Conservation (phyloP, 306 rosid genomes). For the Arachis hypogaea region DNA sequence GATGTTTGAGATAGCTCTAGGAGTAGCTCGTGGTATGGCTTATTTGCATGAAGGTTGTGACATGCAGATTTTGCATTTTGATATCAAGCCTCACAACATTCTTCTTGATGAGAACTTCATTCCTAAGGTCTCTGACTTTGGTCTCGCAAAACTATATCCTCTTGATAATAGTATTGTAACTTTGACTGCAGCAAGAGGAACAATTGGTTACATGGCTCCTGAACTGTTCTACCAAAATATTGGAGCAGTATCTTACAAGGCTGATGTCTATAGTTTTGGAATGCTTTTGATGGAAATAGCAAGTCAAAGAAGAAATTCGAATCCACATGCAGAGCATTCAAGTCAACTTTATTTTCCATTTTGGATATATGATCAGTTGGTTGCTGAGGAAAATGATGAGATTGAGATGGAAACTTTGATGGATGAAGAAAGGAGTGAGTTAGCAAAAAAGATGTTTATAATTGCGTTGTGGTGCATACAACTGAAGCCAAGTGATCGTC, state of each 20-base stretch:
- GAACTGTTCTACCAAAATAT: not conserved
- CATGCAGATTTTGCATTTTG: not conserved
- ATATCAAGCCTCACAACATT: not conserved
- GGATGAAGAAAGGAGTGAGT: not conserved
- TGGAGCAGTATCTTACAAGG: not conserved
- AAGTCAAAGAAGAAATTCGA: not conserved
- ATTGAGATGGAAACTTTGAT: not conserved
- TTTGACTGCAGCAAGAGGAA: not conserved
- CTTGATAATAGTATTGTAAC: not conserved
- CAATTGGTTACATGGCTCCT: not conserved
- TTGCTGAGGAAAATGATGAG: not conserved
- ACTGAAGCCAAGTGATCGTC: conserved; percentile 27
- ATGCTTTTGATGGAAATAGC: not conserved
- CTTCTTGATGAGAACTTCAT: not conserved
- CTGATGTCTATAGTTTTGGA: not conserved
- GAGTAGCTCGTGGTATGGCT: conserved; percentile 37
- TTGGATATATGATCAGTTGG: conserved; percentile 25
- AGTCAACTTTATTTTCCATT: conserved; percentile 23
- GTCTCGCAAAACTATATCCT: not conserved
- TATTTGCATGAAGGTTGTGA: conserved; percentile 26
- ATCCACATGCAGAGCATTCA: conserved; percentile 1
- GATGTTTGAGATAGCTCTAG: conserved; percentile 36
- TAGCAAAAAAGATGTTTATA: conserved; percentile 23
- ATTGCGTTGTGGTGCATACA: conserved; percentile 42
- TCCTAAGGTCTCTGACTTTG: not conserved